phyloP scores from a whole-genome alignment of 352 stramenopile species.

The Phytophthora crassamura region DNA sequence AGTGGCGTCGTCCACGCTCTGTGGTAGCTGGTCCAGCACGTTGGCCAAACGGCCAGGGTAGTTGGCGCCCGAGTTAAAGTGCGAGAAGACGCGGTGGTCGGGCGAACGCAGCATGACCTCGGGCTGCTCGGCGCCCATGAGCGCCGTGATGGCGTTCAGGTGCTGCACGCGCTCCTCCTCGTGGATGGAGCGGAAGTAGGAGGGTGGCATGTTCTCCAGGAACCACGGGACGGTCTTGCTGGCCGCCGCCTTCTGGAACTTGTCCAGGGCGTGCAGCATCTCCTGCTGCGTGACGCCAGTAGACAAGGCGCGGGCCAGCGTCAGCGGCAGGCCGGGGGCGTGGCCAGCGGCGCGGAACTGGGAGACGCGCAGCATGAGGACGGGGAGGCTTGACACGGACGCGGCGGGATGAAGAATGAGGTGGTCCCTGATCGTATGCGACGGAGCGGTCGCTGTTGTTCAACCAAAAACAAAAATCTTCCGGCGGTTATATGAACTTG shows the following conservation, averaged over 20 bases:
- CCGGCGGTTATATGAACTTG: too few species aligned
- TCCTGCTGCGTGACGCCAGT: constrained; percentile 45
- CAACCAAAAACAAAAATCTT: too few species aligned
- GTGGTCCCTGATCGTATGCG: too few species aligned
- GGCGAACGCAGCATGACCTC: constrained; percentile 85
- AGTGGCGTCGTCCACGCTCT: constrained; percentile 63
- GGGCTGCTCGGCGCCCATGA: constrained; percentile 76
- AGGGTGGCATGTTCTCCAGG: constrained; percentile 88
- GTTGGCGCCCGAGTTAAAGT: constrained; percentile 83
- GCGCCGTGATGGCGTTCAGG: constrained; percentile 87
- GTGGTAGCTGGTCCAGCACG: constrained; percentile 73
- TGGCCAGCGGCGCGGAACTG: constrained; percentile 64
- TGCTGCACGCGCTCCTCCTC: constrained; percentile 88
- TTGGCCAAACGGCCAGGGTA: constrained; percentile 78
- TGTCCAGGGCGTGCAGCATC: constrained; percentile 63
- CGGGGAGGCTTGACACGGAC: constrained; percentile 26
- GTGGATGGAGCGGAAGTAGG: constrained; percentile 90
- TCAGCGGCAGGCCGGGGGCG: constrained; percentile 33
- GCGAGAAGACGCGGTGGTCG: constrained; percentile 81
- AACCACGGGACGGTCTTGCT: constrained; percentile 88
- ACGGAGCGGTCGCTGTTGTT: too few species aligned
- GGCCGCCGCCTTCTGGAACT: constrained; percentile 74
- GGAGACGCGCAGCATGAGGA: constrained; percentile 65
- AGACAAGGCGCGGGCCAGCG: constrained; percentile 53
- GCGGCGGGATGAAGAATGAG: constrained; percentile 36